phyloP scores from a whole-genome alignment of 768 basidiomycete genomes.

The Strobilomyces dryophilus region DNA sequence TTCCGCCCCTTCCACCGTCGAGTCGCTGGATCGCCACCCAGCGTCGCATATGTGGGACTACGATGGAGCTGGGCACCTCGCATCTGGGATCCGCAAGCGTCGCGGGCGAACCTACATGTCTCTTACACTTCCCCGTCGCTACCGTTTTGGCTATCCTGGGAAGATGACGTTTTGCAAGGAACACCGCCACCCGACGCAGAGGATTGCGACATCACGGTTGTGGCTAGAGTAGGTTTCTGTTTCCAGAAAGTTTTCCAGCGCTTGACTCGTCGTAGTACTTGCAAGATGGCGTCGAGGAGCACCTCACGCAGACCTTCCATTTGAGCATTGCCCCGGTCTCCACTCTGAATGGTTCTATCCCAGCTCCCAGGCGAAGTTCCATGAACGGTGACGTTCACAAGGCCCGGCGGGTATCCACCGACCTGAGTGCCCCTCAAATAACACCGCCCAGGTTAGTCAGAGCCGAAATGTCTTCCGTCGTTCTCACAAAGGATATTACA shows the following conservation, averaged over 20 bases:
- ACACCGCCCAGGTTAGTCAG: conserved; percentile 27
- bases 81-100: conserved; percentile 95
- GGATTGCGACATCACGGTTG: conserved; percentile 68
- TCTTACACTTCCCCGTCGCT: conserved; percentile 75
- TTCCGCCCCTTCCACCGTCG: conserved; percentile 88
- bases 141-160: conserved; percentile 88
- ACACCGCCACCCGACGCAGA: conserved; percentile 74
- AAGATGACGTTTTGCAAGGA: conserved; percentile 77
- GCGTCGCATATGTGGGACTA: conserved; percentile 76
- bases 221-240: conserved; percentile 59
- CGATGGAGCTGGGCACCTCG: conserved; percentile 89
- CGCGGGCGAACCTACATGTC: conserved; percentile 75
- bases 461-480: background rate
- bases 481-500: conserved; percentile 5
- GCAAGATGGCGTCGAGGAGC: conserved; percentile 72
- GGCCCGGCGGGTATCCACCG: conserved; percentile 39
- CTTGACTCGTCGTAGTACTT: conserved; percentile 37
- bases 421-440: conserved; percentile 34
- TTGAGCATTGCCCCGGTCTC: conserved; percentile 69
- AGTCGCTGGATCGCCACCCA: conserved; percentile 78
- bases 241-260: background rate
- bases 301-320: conserved; percentile 61
- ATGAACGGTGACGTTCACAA: conserved; percentile 40
- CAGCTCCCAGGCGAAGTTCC: conserved; percentile 45
- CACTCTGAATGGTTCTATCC: conserved; percentile 41